A percentile compares a stretch with the other conserved stretches of the same genome.
Evolutionary conservation across 1,139 yeast species (phyloP).

Genomic region (Suhomyces terraborum): DNA sequence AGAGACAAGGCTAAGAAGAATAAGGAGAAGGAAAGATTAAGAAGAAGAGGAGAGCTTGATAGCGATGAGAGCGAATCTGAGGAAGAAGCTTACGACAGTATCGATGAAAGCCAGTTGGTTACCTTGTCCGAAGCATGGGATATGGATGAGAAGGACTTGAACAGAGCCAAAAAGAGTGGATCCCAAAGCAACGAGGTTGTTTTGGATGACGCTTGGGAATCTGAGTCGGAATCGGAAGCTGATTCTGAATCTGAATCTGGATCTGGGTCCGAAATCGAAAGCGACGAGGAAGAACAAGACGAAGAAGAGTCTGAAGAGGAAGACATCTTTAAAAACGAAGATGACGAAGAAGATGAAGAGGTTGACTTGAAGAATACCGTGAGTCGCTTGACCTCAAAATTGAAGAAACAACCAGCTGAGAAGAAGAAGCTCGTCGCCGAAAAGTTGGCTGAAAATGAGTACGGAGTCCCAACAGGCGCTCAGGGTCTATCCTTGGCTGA

Average conservation of each 20-base stretch:
- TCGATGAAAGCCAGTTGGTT: conserved; percentile 74
- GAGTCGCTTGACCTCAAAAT: conserved; percentile 29
- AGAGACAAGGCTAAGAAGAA: conserved; percentile 54
- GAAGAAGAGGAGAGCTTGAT: conserved; percentile 18
- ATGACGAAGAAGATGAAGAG: conserved; percentile 31
- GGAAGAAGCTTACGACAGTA: conserved; percentile 51
- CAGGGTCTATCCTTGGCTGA: conserved; percentile 68
- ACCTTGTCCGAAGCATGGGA: conserved; percentile 90
- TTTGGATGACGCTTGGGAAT: conserved; percentile 46
- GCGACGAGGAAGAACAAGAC: conserved; percentile 20
- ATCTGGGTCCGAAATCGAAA: conserved; percentile 17
- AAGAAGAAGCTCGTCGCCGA: conserved; percentile 50
- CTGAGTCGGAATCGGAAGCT: no score
- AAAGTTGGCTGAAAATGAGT: conserved; percentile 70
- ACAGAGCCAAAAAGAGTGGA: conserved; percentile 21
- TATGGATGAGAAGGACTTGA: conserved; percentile 60
- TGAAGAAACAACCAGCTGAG: conserved; percentile 38
- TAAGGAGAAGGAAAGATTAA: conserved; percentile 29
- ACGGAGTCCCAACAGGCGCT: conserved; percentile 61
- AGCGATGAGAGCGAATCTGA: conserved; percentile 24
- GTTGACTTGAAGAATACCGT: conserved; percentile 41
- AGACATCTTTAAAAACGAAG: conserved; percentile 23
- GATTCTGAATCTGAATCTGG: conserved; percentile 4
- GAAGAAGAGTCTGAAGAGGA: conserved; percentile 17
- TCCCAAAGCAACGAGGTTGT: conserved; percentile 36